These are phyloP conservation scores for Populus euphratica DNA, from an alignment of 345 rosid species.

Conservation along the genomic window DNA sequence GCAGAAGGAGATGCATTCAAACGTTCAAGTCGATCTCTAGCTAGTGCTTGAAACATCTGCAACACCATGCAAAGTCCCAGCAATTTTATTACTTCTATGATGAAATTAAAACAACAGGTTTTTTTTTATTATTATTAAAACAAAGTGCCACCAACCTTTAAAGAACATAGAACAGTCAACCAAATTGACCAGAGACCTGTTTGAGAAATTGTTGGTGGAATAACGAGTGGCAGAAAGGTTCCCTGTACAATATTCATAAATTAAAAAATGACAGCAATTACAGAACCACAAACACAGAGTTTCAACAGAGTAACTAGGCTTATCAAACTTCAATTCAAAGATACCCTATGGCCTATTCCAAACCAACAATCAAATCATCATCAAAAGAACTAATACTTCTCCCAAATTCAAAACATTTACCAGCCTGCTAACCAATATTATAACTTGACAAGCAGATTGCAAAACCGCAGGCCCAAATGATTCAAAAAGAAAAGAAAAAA, in stretches of 20 bases:
- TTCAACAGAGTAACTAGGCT: neutral
- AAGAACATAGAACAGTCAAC: conserved; percentile 76
- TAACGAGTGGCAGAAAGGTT: conserved; percentile 77
- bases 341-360: neutral
- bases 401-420: neutral
- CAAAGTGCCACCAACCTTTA: conserved; percentile 52
- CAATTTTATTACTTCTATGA: neutral
- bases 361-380: neutral
- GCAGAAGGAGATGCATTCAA: conserved; percentile 96
- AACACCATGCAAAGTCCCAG: conserved; percentile 6
- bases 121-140: conserved; percentile 3
- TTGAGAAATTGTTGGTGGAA: conserved; percentile 81
- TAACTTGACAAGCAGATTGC: neutral
- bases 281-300: neutral
- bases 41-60: conserved; percentile 99
- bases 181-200: conserved; percentile 83
- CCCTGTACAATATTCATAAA: conserved; percentile 52
- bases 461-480: neutral
- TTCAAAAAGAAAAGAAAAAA: too few species aligned
- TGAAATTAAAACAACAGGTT: conserved; percentile 17
- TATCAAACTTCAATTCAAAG: neutral
- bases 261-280: conserved; percentile 1
- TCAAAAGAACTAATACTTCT: neutral
- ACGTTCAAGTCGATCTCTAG: conserved; percentile 92
- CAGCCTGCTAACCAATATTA: neutral